Conservation (phyloP, 2,329 filamentous ascomycete genomes). For the Rhynchosporium agropyri region DNA sequence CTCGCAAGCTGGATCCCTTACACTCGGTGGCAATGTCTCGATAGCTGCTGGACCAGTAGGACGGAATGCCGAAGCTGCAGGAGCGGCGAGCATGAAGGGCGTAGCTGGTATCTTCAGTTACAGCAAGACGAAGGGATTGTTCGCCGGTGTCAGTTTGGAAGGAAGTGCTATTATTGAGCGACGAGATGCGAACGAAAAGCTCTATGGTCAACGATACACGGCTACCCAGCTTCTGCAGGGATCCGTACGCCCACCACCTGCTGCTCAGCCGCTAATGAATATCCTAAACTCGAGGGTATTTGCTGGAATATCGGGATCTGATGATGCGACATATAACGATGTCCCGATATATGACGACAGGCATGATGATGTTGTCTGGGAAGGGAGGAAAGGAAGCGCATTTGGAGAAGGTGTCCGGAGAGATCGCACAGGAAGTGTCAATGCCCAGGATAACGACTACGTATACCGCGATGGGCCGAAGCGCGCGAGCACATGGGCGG, state of each 20-base stretch:
- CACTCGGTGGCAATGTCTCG: constrained; percentile 93
- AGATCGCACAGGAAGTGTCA: constrained; percentile 48
- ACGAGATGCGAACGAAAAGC: constrained; percentile 94
- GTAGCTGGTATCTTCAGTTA: constrained; percentile 95
- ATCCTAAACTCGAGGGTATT: constrained; percentile 87
- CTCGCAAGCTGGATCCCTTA: constrained; percentile 87
- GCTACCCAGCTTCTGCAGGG: constrained; percentile 83
- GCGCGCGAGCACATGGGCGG: constrained; percentile 72
- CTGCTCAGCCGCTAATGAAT: constrained; percentile 80
- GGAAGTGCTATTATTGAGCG: constrained; percentile 92
- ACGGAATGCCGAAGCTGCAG: constrained; percentile 92
- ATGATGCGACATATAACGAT: constrained; percentile 88
- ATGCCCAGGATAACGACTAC: constrained; percentile 49
- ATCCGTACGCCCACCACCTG: constrained; percentile 73
- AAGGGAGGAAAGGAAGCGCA: constrained; percentile 70
- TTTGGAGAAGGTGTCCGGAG: constrained; percentile 67
- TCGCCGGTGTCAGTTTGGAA: constrained; percentile 93
- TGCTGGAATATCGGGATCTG: constrained; percentile 59
- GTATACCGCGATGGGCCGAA: constrained; percentile 59
- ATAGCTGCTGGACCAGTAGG: constrained; percentile 93
- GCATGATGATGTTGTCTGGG: constrained; percentile 84
- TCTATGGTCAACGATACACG: constrained; percentile 83
- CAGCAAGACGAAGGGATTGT: constrained; percentile 96
- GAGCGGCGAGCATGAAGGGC: constrained; percentile 85
- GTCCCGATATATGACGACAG: constrained; percentile 83